Conservation (phyloP, 805 yeast species). For the Myxozyma geophila region DNA sequence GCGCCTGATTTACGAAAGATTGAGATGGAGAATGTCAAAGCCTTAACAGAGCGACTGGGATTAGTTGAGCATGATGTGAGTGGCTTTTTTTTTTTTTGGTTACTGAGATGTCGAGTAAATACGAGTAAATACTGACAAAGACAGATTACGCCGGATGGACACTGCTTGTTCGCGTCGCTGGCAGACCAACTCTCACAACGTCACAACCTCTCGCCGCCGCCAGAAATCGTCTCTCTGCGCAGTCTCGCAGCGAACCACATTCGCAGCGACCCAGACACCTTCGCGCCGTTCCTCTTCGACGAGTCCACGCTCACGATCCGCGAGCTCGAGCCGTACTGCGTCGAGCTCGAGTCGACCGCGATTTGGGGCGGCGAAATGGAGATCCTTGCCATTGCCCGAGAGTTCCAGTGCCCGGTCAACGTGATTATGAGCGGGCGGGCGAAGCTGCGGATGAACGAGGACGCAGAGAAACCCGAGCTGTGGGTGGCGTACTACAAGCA, state of each 20-base stretch:
- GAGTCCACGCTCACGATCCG: conserved; percentile 68
- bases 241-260: conserved; percentile 69
- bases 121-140: not conserved
- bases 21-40: conserved; percentile 69
- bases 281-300: conserved; percentile 80
- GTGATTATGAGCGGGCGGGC: conserved; percentile 80
- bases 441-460: conserved; percentile 64
- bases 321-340: conserved; percentile 70
- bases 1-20: conserved; percentile 71
- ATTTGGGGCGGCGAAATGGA: conserved; percentile 98
- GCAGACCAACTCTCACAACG: conserved; percentile 72
- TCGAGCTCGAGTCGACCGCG: conserved; percentile 72
- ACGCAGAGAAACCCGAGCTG: conserved; percentile 53
- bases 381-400: conserved; percentile 75
- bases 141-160: conserved; percentile 75
- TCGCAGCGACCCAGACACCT: conserved; percentile 65
- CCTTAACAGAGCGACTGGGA: conserved; percentile 31
- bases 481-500: conserved; percentile 82
- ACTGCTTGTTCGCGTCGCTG: conserved; percentile 86
- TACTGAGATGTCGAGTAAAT: not conserved
- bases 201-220: conserved; percentile 47
- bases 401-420: conserved; percentile 73
- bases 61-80: conserved; percentile 31
- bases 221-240: conserved; percentile 61
- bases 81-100: not conserved